Base-by-base conservation (phyloP, 2,329 filamentous ascomycete genomes). In the Onygena corvina region DNA sequence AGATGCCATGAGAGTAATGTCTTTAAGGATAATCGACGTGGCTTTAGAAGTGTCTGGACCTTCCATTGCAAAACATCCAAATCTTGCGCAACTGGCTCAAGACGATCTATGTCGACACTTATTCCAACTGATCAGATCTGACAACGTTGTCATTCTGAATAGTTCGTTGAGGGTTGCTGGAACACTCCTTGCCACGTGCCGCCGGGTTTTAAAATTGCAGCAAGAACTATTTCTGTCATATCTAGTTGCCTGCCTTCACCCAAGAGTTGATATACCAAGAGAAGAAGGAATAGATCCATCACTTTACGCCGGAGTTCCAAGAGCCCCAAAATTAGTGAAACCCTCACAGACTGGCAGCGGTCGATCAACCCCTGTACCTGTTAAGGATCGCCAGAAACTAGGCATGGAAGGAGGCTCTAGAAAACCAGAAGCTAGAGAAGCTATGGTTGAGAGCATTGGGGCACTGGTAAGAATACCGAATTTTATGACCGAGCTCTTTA, bases 141-240 rank as follows among this genome's bases (percentile, higher is more conserved):
- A 98, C 59, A 96, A 94, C 59, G 92, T 96, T 78, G 83, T 86
- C 8, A 87, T 98, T 50, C 72, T 98, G 12, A 88, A 94, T 61
- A 89, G 94, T 64, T 93, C 92, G 2, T 72, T 98, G 16, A 83
- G 90, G 53, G 92, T 98, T 47, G 85, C 90, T 1, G 87, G 88
- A 12, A 98, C 92, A 3, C 70, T 98, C 21, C 71, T 98, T 27
- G 84, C 89, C 23, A 96, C 92, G 0, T 96, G 92, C 61, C 80
- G 92, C 54, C 81, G 81, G 25, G 86, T 95, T 11, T 74, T 98
- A 36, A 96, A 96, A 69, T 73, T 98, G 35, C 92, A 98, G 62
- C 92, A 98, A 67, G 92, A 98, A 67, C 75, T 98, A 0, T 98
- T 94, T 62, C 70, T 98, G 30, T 93, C 89, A 0, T 98, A 98